Percentiles rank a stretch among this genome's conserved stretches.
phyloP scores from a whole-genome alignment of 192 early-diverging fungal species.

The Linnemannia schmuckeri region DNA sequence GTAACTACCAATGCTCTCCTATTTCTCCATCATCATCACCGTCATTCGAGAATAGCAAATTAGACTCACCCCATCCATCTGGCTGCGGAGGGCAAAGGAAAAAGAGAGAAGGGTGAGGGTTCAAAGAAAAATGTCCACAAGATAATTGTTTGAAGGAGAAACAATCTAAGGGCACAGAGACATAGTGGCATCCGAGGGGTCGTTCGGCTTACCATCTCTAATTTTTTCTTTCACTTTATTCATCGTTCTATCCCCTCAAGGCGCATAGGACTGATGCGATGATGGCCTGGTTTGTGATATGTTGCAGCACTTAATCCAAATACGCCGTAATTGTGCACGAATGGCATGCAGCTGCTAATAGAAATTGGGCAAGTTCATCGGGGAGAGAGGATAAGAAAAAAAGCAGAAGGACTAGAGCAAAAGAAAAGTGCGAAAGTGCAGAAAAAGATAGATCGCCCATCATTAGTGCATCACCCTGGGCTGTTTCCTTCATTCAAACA shows the following conservation, averaged over 20 bases:
- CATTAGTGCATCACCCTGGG: too few relatives aligned
- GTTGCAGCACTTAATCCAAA: too few relatives aligned
- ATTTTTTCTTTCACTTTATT: neutral
- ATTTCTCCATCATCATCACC: too few relatives aligned
- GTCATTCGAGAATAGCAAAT: neutral
- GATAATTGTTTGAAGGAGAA: slow-evolving; percentile 4
- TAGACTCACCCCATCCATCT: neutral
- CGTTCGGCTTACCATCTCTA: neutral
- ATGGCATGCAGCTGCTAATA: too few relatives aligned
- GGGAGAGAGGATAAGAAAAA: too few relatives aligned
- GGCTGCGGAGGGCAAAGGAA: neutral
- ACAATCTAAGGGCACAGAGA: neutral
- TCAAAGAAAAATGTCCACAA: neutral
- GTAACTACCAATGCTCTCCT: neutral
- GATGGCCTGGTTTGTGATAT: too few relatives aligned
- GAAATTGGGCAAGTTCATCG: too few relatives aligned
- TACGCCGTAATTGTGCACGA: too few relatives aligned
- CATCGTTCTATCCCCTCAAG: neutral
- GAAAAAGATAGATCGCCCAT: too few relatives aligned
- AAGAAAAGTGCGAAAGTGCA: too few relatives aligned
- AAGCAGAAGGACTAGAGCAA: too few relatives aligned
- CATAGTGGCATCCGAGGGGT: neutral
- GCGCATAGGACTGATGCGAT: neutral
- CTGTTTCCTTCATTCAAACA: too few relatives aligned
- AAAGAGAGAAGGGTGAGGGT: neutral